These are phyloP conservation scores for Eucalyptus victrix DNA, from an alignment of 345 rosid species.

Conservation along the genomic window DNA sequence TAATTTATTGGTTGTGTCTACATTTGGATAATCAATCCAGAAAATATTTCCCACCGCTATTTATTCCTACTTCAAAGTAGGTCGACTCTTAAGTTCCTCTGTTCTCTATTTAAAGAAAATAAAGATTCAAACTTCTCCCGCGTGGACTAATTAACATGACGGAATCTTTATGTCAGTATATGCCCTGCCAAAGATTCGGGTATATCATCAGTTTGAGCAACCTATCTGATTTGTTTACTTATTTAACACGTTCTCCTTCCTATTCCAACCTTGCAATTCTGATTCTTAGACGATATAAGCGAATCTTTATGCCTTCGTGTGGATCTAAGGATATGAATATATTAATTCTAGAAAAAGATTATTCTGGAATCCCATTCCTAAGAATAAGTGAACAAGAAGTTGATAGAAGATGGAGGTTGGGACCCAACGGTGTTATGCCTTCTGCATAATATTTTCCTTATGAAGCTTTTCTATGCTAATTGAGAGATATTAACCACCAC, in stretches of 20 bases:
- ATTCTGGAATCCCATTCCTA: not conserved
- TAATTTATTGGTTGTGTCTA: not conserved
- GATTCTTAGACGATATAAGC: not conserved
- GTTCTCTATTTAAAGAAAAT: not conserved
- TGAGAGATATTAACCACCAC: not conserved
- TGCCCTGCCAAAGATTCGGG: not conserved
- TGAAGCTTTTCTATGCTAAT: not conserved
- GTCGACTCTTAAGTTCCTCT: not conserved
- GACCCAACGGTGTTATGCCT: not conserved
- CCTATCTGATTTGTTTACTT: not conserved
- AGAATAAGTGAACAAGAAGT: not conserved
- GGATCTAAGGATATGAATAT: not conserved
- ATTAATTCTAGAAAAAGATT: not conserved
- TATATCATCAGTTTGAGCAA: not conserved
- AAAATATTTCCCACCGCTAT: not conserved
- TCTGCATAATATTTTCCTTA: not conserved
- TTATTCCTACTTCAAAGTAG: not conserved
- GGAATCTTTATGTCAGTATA: not conserved
- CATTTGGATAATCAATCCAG: not conserved
- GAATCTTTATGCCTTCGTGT: not conserved
- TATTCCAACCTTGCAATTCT: not conserved
- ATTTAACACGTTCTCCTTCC: not conserved
- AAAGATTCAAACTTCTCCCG: not conserved
- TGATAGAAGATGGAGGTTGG: not conserved
- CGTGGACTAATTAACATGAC: not conserved